These are phyloP conservation scores for Vitis hybrid DNA, from an alignment of 177 flowering plant genomes.

Conservation along the genomic window DNA sequence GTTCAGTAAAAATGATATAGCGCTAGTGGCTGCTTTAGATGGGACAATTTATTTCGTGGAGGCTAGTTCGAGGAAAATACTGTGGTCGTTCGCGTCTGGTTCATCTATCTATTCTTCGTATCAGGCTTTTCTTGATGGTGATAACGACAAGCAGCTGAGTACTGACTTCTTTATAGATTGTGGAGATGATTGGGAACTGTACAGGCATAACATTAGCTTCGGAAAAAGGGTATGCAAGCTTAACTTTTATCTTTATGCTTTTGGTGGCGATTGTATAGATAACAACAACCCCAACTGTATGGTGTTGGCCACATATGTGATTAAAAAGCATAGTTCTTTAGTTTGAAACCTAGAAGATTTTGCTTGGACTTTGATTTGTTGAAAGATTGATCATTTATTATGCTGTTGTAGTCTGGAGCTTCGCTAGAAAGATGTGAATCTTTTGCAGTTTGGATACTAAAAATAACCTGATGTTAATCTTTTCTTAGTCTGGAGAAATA, in stretches of 20 bases:
- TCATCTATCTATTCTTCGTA: slow-evolving; percentile 30
- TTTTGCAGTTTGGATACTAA: too few relatives aligned
- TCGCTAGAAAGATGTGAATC: not conserved
- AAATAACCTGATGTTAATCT: too few relatives aligned
- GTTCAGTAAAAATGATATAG: slow-evolving; percentile 8
- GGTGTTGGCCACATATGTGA: too few relatives aligned
- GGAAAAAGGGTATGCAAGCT: slow-evolving; percentile 17
- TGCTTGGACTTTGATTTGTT: not conserved
- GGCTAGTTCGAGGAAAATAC: slow-evolving; percentile 6
- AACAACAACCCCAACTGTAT: too few relatives aligned
- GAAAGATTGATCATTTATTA: not conserved
- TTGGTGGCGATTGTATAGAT: too few relatives aligned
- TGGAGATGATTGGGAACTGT: slow-evolving; percentile 30
- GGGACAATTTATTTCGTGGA: slow-evolving; percentile 27
- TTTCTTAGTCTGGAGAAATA: too few relatives aligned
- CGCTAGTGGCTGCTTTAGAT: slow-evolving; percentile 21
- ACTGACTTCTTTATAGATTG: slow-evolving; percentile 22
- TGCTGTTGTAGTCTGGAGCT: not conserved
- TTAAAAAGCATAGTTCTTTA: not conserved
- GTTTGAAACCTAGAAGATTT: not conserved
- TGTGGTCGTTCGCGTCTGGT: slow-evolving; percentile 21
- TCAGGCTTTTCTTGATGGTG: slow-evolving; percentile 10
- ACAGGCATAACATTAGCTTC: slow-evolving; percentile 5
- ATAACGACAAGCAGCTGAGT: not conserved
- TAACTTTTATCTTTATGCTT: not conserved